Evolutionary conservation across 371 early-diverging fungal genomes (phyloP), one percentile per base, ranked within the genome.

Genomic region (Cladochytrium tenue): DNA sequence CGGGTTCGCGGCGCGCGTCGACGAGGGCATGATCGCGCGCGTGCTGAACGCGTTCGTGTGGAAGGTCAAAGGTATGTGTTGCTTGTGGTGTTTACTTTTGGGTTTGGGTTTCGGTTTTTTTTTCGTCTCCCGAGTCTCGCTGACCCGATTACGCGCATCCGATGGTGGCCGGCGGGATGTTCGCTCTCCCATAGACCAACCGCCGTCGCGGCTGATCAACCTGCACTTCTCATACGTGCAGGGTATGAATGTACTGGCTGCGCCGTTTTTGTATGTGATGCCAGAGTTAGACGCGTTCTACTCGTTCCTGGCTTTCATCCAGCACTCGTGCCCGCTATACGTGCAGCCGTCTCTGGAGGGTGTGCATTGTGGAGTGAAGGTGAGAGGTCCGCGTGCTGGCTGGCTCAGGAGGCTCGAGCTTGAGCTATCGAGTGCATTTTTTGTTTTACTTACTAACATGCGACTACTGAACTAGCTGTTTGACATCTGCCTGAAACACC

Each of bases 221-320:
- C 57, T 80, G 58, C 73, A 79, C 32, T 89, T 92, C 60, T 84
- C 92, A 17, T 97, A 97, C 76, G 95, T 96, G 23, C 95, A 95
- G 74, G 95, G 96, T 51, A 95, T 95, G 94, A 97, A 95, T 76
- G 93, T 93, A 35, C 74, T 96, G 55, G 86, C 88, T 28, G 95
- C 94, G n/a, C 95, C 95, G 4, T 94, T 97, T 70, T 77, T 95
- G 27, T 95, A 88, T 73, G 88, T 88, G 0, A 89, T 97, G 90
- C 87, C 92, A 25, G 97, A 97, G 74, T 83, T 95, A 74, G 94
- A 93, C 57, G 95, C 95, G 0, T 95, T 92, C 72, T 93, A 87
- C 76, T 80, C 91, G 1, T 95, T 92, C 74, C 85, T 89, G 17
- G 87, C 82, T 7, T 92, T 97, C 67, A 85, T 97, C 62, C 89